Evolutionary conservation across 768 basidiomycete genomes (phyloP).

Genomic region (Phlebiopsis flavidoalba): DNA sequence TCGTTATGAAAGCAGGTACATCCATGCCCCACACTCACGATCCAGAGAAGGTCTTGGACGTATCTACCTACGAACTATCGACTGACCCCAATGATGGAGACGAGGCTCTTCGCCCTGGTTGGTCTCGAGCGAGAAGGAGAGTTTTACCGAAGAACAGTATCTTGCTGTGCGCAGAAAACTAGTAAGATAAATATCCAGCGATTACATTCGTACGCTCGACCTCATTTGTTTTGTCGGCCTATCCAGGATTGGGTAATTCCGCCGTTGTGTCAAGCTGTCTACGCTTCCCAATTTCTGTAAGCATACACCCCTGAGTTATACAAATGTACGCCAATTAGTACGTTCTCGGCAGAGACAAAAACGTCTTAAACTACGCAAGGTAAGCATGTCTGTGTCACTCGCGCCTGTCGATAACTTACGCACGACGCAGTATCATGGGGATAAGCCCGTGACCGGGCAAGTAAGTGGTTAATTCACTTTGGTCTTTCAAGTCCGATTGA

Average conservation of each 20-base stretch:
- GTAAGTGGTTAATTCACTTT: slow-evolving; percentile 29
- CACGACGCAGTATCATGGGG: slow-evolving; percentile 50
- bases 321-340: background rate
- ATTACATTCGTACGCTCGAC: background rate
- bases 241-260: slow-evolving; percentile 46
- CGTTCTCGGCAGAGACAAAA: slow-evolving; percentile 49
- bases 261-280: slow-evolving; percentile 55
- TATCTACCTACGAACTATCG: background rate
- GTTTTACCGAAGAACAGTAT: slow-evolving; percentile 60
- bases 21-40: background rate
- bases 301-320: slow-evolving; percentile 12
- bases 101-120: slow-evolving; percentile 57
- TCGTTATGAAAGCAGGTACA: background rate
- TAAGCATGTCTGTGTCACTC: slow-evolving; percentile 14
- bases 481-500: slow-evolving; percentile 45
- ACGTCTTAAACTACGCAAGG: slow-evolving; percentile 66
- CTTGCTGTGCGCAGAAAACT: slow-evolving; percentile 50
- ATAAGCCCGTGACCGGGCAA: slow-evolving; percentile 62
- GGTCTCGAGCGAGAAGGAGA: slow-evolving; percentile 41
- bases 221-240: background rate
- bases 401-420: background rate
- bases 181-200: slow-evolving; percentile 27
- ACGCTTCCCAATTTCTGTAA: slow-evolving; percentile 63
- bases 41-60: background rate
- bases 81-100: slow-evolving; percentile 42